Evolutionary conservation across 148 eudicot genomes (phyloP).

Genomic region (Rhododendron griersonianum): DNA sequence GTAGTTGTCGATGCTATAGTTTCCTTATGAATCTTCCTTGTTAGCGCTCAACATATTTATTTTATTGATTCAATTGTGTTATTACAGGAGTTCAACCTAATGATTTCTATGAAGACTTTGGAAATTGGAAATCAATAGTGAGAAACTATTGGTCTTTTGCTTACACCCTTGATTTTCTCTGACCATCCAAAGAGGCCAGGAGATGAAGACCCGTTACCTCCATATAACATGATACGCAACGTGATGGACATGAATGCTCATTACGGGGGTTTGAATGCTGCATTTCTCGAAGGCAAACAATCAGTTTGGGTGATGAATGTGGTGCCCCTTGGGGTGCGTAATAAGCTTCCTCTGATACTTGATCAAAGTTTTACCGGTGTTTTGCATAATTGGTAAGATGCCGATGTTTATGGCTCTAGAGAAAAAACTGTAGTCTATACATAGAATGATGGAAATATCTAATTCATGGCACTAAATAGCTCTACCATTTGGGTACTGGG

Average conservation of each 20-base stretch:
- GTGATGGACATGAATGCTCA: constrained; percentile 96
- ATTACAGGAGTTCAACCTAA: constrained; percentile 54
- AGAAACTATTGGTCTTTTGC: constrained; percentile 89
- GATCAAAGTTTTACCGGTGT: constrained; percentile 89
- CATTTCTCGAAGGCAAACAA: constrained; percentile 61
- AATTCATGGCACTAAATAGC: background rate
- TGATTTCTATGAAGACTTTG: constrained; percentile 70
- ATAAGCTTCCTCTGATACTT: constrained; percentile 74
- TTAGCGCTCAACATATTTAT: background rate
- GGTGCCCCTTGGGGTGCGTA: constrained; percentile 60
- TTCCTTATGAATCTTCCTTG: background rate
- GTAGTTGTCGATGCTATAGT: background rate
- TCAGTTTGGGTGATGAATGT: constrained; percentile 96
- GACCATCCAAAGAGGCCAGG: constrained; percentile 99
- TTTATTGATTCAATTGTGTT: constrained; percentile 13
- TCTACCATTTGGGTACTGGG: constrained; percentile 9
- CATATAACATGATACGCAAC: constrained; percentile 93
- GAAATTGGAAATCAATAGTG: constrained; percentile 56
- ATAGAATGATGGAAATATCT: background rate
- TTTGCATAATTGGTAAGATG: constrained; percentile 79
- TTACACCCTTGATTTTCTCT: constrained; percentile 92
- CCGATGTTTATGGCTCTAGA: background rate
- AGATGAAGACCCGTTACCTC: constrained; percentile 97
- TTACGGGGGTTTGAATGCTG: constrained; percentile 83
- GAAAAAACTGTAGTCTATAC: background rate